phyloP scores from a whole-genome alignment of 2,329 filamentous ascomycete genomes.

The Amesomyces nigricolor region DNA sequence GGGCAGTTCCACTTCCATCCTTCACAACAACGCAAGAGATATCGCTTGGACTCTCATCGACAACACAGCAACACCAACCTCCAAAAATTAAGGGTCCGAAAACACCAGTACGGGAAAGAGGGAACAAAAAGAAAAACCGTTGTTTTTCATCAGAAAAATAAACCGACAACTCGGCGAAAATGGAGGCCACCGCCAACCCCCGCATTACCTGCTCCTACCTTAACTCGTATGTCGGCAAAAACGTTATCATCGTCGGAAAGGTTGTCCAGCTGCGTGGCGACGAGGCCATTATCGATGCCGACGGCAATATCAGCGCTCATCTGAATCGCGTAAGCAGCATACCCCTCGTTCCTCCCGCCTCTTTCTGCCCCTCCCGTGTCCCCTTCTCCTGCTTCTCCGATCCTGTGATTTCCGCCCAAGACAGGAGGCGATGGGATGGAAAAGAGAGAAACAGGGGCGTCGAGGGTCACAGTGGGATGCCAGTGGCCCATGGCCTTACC shows the following conservation, averaged over 20 bases:
- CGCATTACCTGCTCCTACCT: constrained; percentile 79
- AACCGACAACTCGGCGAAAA: constrained; percentile 30
- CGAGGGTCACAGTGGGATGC: too few species aligned
- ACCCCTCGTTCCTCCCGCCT: background rate
- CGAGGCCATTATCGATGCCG: constrained; percentile 72
- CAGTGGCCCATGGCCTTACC: too few species aligned
- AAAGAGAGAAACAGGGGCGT: too few species aligned
- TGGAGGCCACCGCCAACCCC: constrained; percentile 69
- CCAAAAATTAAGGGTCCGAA: background rate
- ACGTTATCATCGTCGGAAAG: constrained; percentile 80
- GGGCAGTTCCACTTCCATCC: too few species aligned
- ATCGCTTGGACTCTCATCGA: too few species aligned
- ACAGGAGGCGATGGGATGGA: too few species aligned
- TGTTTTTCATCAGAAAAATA: background rate
- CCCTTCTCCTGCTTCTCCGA: background rate
- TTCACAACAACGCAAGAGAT: too few species aligned
- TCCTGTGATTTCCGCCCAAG: background rate
- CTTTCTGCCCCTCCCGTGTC: background rate
- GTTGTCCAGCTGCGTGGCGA: constrained; percentile 79
- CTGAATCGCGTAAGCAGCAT: constrained; percentile 61
- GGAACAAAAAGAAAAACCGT: too few species aligned
- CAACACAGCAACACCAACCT: too few species aligned
- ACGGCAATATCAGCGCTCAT: constrained; percentile 67
- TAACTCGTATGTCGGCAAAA: constrained; percentile 64
- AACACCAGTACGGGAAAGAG: too few species aligned